Percentiles rank a stretch among this genome's conserved stretches.
Conservation (phyloP, 23 red algal species). For the Gracilariopsis chorda region DNA sequence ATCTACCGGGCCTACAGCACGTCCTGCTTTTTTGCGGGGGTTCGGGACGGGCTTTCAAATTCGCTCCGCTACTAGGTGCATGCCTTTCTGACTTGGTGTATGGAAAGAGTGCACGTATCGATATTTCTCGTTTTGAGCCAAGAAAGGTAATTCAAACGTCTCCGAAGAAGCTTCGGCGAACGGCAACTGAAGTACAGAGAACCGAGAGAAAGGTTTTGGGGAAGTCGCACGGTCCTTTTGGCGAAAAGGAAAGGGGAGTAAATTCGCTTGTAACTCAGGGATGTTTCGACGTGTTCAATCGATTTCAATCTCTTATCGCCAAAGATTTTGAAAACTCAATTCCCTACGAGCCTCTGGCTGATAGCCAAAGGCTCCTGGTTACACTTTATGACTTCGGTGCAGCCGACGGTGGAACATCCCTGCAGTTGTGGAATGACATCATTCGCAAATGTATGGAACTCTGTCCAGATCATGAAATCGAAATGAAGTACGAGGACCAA, state of each 20-base stretch:
- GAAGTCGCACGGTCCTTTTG: neutral
- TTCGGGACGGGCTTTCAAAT: neutral
- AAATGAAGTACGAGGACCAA: neutral
- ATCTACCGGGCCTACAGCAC: neutral
- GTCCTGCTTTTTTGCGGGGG: neutral
- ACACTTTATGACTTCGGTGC: neutral
- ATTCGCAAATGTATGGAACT: neutral
- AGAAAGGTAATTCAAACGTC: too few relatives aligned
- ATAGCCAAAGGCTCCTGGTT: neutral
- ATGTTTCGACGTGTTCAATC: neutral
- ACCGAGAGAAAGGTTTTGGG: too few relatives aligned
- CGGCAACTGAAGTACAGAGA: too few relatives aligned
- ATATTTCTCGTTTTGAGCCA: conserved; percentile 4
- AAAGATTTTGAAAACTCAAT: neutral
- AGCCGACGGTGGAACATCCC: neutral
- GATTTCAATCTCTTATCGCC: neutral
- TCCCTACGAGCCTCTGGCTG: too few relatives aligned
- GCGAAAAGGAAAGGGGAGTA: neutral
- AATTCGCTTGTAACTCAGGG: neutral
- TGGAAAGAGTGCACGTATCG: neutral
- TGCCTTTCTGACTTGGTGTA: neutral
- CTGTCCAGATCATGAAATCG: neutral
- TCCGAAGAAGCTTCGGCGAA: too few relatives aligned
- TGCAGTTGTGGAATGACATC: neutral
- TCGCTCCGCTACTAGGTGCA: neutral